Evolutionary conservation across 306 rosid species (phyloP).

Genomic region (Rosa multiflora): DNA sequence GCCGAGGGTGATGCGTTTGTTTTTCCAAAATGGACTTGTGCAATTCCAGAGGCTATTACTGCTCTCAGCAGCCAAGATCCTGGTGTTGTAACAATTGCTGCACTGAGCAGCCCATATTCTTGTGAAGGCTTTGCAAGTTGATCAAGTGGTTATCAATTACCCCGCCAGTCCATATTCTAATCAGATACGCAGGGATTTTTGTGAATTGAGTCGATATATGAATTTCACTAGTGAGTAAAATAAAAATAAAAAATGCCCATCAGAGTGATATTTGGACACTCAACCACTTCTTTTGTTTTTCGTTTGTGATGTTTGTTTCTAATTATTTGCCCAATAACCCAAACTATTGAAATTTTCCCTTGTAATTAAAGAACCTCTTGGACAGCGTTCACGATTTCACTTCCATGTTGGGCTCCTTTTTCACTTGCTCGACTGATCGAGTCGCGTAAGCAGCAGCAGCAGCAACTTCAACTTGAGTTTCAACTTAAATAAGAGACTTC

Average conservation of each 20-base stretch:
- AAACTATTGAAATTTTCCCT: too few relatives aligned
- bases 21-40: conserved; percentile 35
- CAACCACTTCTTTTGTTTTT: too few relatives aligned
- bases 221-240: neutral
- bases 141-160: conserved; percentile 23
- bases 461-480: too few relatives aligned
- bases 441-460: too few relatives aligned
- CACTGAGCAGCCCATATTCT: conserved; percentile 11
- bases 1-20: conserved; percentile 49
- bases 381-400: too few relatives aligned
- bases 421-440: too few relatives aligned
- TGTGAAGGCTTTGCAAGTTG: conserved; percentile 33
- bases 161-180: conserved; percentile 23
- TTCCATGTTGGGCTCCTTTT: too few relatives aligned
- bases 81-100: conserved; percentile 31
- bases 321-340: too few relatives aligned
- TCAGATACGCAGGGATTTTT: too few relatives aligned
- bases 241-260: neutral
- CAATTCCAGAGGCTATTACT: conserved; percentile 40
- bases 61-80: conserved; percentile 45
- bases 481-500: too few relatives aligned
- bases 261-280: neutral
- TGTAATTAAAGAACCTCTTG: too few relatives aligned
- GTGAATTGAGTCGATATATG: neutral
- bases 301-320: too few relatives aligned